Conservation (phyloP, 225 moss, liverwort and hornwort genomes). For the Neckera pumila region DNA sequence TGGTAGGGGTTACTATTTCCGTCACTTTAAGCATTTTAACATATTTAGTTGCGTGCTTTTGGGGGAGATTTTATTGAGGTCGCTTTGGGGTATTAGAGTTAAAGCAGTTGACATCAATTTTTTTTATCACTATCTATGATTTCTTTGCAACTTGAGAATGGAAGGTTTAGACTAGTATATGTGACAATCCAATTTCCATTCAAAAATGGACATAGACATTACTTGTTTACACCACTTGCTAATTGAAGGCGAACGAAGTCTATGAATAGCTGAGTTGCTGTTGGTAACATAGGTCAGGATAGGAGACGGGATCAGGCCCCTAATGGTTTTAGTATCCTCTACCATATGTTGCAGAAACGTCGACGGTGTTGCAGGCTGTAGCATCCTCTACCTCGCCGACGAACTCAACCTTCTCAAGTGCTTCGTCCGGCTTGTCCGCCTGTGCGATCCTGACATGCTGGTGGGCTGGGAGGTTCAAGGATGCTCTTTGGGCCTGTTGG, state of each 20-base stretch:
- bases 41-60: not conserved
- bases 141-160: not conserved
- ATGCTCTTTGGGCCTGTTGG: conserved; percentile 77
- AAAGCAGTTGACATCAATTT: not conserved
- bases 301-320: not conserved
- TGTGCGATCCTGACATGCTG: conserved; percentile 89
- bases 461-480: conserved; percentile 98
- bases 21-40: not conserved
- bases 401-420: conserved; percentile 68
- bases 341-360: conserved; percentile 39
- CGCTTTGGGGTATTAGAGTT: not conserved
- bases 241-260: not conserved
- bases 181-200: not conserved
- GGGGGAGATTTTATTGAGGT: not conserved
- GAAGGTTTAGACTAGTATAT: not conserved
- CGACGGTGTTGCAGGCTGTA: conserved; percentile 64
- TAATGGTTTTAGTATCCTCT: not conserved
- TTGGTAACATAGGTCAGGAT: not conserved
- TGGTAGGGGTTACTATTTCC: not conserved
- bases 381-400: conserved; percentile 64
- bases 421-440: conserved; percentile 67
- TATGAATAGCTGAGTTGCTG: not conserved
- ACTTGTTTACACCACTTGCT: not conserved
- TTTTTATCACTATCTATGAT: not conserved
- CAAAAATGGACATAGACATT: not conserved